A percentile compares a stretch with the other conserved stretches of the same genome.
Evolutionary conservation across 345 rosid species (phyloP).

Genomic region (Salix exigua): DNA sequence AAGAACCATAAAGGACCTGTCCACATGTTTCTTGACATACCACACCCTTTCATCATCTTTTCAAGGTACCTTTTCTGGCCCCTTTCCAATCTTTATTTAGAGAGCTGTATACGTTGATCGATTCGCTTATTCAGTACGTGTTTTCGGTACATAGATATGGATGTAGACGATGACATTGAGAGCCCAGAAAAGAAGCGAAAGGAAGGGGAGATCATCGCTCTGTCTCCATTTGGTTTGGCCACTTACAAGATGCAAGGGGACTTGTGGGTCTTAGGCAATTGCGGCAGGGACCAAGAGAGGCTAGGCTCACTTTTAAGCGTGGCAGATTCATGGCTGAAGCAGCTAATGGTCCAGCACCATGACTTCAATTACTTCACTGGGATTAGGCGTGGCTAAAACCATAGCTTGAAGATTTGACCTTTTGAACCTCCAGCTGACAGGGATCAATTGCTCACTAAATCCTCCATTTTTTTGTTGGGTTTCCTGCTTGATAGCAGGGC

Average conservation of each 20-base stretch:
- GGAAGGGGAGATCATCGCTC: constrained; percentile 63
- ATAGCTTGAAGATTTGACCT: neutral
- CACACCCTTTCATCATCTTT: constrained; percentile 96
- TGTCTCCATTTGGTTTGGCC: constrained; percentile 86
- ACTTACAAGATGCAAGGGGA: constrained; percentile 99
- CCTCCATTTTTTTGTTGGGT: constrained; percentile 8
- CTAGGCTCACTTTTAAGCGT: constrained; percentile 75
- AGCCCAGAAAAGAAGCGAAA: constrained; percentile 40
- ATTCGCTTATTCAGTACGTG: too few relatives aligned
- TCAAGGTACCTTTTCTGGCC: constrained; percentile 51
- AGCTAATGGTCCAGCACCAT: constrained; percentile 90
- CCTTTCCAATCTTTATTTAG: neutral
- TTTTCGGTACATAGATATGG: constrained; percentile 48
- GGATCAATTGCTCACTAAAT: constrained; percentile 2
- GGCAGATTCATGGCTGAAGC: constrained; percentile 99
- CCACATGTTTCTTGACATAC: constrained; percentile 92
- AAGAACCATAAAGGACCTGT: constrained; percentile 91
- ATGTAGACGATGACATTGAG: constrained; percentile 58
- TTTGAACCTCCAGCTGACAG: constrained; percentile 7
- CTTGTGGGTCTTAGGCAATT: constrained; percentile 78
- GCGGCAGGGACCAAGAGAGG: constrained; percentile 78
- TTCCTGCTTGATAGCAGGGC: neutral
- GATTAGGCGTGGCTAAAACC: constrained; percentile 55
- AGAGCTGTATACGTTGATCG: neutral
- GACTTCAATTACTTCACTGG: constrained; percentile 89